A percentile compares a stretch with the other conserved stretches of the same genome.
Evolutionary conservation across 192 early-diverging fungal genomes (phyloP).

Genomic region (Entophlyctis luteolus): DNA sequence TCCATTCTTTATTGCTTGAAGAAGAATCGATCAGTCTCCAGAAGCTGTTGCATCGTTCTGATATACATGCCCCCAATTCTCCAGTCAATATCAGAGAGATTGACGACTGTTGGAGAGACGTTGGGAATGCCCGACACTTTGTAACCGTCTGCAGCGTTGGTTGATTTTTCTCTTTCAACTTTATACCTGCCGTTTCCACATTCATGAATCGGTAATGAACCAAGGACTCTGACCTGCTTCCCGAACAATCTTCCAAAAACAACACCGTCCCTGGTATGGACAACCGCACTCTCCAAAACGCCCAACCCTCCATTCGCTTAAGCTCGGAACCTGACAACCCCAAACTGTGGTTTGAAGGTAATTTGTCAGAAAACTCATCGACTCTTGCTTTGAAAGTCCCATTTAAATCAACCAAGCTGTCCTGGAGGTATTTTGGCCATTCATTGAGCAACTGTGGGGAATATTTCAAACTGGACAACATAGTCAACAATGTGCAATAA

Average conservation of each 20-base stretch:
- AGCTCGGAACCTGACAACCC: conserved; percentile 11
- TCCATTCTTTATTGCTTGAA: too few relatives aligned
- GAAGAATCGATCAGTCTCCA: conserved; percentile 15
- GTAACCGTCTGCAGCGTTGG: neutral
- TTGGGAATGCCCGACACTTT: conserved; percentile 7
- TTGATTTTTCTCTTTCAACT: neutral
- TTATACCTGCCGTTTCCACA: conserved; percentile 13
- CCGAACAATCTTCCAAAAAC: conserved; percentile 9
- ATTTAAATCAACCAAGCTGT: conserved; percentile 18
- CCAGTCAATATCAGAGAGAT: conserved; percentile 4
- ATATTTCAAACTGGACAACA: conserved; percentile 50
- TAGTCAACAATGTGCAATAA: too few relatives aligned
- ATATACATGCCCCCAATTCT: conserved; percentile 11
- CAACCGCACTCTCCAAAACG: conserved; percentile 30
- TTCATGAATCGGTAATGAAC: neutral
- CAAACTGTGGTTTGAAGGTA: neutral
- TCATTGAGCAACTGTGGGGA: conserved; percentile 46
- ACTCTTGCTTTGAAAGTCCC: too few relatives aligned
- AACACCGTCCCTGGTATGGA: conserved; percentile 11
- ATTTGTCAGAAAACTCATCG: too few relatives aligned
- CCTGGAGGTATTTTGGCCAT: conserved; percentile 36
- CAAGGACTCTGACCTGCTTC: neutral
- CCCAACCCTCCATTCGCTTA: conserved; percentile 28
- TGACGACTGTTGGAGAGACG: neutral
- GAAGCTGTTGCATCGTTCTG: neutral